These are phyloP conservation scores for Penicillium hesseltinei DNA, from an alignment of 2,329 filamentous ascomycete genomes.

Conservation along the genomic window DNA sequence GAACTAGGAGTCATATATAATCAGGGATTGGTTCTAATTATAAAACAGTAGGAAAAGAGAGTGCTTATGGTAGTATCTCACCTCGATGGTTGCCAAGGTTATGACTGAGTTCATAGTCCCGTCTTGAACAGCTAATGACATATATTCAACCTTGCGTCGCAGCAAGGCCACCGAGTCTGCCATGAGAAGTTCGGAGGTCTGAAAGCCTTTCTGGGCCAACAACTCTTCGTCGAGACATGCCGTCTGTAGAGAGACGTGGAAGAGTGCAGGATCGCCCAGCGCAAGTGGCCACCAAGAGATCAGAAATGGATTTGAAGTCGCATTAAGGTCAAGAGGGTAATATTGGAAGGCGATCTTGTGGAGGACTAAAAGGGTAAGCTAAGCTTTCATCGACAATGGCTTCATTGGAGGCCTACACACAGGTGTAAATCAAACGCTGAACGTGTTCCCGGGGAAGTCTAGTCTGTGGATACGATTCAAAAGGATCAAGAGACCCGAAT, in stretches of 20 bases:
- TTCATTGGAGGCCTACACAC: constrained; percentile 38
- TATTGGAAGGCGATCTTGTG: constrained; percentile 60
- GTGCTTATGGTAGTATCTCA: constrained; percentile 29
- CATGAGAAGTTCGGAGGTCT: constrained; percentile 57
- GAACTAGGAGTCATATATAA: constrained; percentile 35
- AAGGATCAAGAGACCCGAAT: constrained; percentile 51
- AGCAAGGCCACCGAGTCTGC: constrained; percentile 55
- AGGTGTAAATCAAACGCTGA: constrained; percentile 57
- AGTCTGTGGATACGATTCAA: constrained; percentile 56
- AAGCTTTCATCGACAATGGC: neutral
- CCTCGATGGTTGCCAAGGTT: constrained; percentile 58
- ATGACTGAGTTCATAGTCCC: constrained; percentile 58
- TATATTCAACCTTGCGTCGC: constrained; percentile 50
- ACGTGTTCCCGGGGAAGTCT: constrained; percentile 52
- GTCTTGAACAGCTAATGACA: constrained; percentile 51
- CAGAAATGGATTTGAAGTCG: constrained; percentile 57
- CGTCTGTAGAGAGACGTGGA: constrained; percentile 60
- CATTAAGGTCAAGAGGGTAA: constrained; percentile 56
- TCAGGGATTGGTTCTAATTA: constrained; percentile 3
- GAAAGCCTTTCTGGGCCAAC: constrained; percentile 53
- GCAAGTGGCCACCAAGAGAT: constrained; percentile 61
- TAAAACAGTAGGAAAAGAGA: neutral
- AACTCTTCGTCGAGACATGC: constrained; percentile 58
- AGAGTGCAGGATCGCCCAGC: constrained; percentile 55
- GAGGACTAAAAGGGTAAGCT: constrained; percentile 46